phyloP scores from a whole-genome alignment of 495 filamentous ascomycete species.

The Talaromyces proteolyticus region DNA sequence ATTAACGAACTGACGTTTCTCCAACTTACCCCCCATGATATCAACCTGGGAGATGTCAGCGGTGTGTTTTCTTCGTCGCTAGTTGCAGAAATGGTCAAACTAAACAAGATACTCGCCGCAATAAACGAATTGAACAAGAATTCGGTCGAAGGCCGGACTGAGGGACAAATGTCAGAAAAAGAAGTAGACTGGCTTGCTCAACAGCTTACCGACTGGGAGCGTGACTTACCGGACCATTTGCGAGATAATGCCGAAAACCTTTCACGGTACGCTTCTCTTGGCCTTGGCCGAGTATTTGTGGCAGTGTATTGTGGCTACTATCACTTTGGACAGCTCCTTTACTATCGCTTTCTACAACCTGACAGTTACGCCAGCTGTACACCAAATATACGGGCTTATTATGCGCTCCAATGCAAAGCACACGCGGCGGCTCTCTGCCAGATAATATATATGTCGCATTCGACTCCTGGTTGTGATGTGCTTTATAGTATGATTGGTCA shows the following conservation, averaged over 20 bases:
- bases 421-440: slow-evolving; percentile 27
- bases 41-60: slow-evolving; percentile 7
- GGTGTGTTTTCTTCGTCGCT: slow-evolving; percentile 11
- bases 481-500: slow-evolving; percentile 36
- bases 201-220: slow-evolving; percentile 23
- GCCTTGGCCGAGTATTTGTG: slow-evolving; percentile 30
- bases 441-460: slow-evolving; percentile 24
- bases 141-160: slow-evolving; percentile 11
- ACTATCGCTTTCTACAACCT: slow-evolving; percentile 34
- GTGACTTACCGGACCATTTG: slow-evolving; percentile 19
- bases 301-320: slow-evolving; percentile 37
- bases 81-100: slow-evolving; percentile 26
- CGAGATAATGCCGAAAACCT: slow-evolving; percentile 24
- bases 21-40: neutral
- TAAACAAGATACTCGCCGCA: slow-evolving; percentile 23
- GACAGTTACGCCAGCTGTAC: slow-evolving; percentile 5
- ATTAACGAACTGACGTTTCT: slow-evolving; percentile 22
- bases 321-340: slow-evolving; percentile 35
- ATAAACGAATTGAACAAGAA: slow-evolving; percentile 28
- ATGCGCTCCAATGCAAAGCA: slow-evolving; percentile 27
- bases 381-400: slow-evolving; percentile 13
- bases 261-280: slow-evolving; percentile 17
- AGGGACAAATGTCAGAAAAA: slow-evolving; percentile 6
- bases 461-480: slow-evolving; percentile 23
- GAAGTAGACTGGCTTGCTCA: slow-evolving; percentile 15